phyloP scores from a whole-genome alignment of 257 asterid genomes.

The Echium plantagineum region DNA sequence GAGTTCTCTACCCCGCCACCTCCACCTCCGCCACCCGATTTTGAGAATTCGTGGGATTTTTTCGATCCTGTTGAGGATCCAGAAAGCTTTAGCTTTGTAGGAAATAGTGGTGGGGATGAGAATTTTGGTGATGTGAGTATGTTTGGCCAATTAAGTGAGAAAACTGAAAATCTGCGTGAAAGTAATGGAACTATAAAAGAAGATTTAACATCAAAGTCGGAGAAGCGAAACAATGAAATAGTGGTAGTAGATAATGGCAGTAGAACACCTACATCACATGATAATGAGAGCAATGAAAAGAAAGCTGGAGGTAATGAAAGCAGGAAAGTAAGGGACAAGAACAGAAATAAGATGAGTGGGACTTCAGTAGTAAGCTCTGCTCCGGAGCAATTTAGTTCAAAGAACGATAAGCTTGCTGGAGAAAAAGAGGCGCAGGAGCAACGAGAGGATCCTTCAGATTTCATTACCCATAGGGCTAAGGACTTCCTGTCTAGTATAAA shows the following conservation, averaged over 20 bases:
- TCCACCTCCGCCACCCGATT: slow-evolving; percentile 70
- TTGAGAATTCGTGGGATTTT: slow-evolving; percentile 81
- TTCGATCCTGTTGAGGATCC: slow-evolving; percentile 59
- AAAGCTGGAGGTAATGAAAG: slow-evolving; percentile 22
- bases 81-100: slow-evolving; percentile 71
- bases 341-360: slow-evolving; percentile 20
- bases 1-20: slow-evolving; percentile 55
- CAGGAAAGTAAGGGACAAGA: slow-evolving; percentile 16
- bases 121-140: slow-evolving; percentile 23
- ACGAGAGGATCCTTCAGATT: slow-evolving; percentile 96
- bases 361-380: slow-evolving; percentile 24
- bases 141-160: slow-evolving; percentile 21
- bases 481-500: slow-evolving; percentile 86
- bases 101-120: slow-evolving; percentile 23
- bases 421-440: slow-evolving; percentile 19
- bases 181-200: slow-evolving; percentile 31
- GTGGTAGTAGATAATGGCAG: slow-evolving; percentile 11
- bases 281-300: slow-evolving; percentile 16
- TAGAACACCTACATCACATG: slow-evolving; percentile 14
- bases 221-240: slow-evolving; percentile 16
- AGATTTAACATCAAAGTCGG: slow-evolving; percentile 31
- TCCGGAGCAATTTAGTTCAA: slow-evolving; percentile 20
- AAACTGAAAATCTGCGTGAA: slow-evolving; percentile 25
- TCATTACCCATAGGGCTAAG: slow-evolving; percentile 87
- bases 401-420: slow-evolving; percentile 20